Evolutionary conservation across 306 rosid genomes (phyloP).

Genomic region (Ceratonia siliqua): DNA sequence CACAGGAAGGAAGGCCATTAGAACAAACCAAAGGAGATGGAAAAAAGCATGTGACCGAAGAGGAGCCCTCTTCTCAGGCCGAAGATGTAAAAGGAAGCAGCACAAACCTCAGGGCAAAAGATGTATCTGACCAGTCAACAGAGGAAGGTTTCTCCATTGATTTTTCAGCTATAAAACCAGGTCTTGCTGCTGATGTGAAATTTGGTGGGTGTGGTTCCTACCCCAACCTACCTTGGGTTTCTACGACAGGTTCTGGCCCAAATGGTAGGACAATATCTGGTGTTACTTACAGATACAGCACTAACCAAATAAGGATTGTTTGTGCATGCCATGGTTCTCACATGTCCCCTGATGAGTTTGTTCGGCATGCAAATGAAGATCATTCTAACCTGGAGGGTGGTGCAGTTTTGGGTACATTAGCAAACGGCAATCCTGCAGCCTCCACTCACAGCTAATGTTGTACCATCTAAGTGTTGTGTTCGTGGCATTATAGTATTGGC

Average conservation of each 20-base stretch:
- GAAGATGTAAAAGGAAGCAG: slow-evolving; percentile 79
- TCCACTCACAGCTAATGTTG: slow-evolving; percentile 73
- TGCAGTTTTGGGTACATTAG: slow-evolving; percentile 50
- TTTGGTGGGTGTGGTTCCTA: slow-evolving; percentile 89
- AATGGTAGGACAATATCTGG: slow-evolving; percentile 91
- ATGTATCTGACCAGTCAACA: slow-evolving; percentile 50
- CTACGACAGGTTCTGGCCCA: slow-evolving; percentile 79
- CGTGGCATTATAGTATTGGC: no score
- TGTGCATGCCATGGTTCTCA: slow-evolving; percentile 94
- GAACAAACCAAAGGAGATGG: slow-evolving; percentile 71
- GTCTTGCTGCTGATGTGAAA: slow-evolving; percentile 80
- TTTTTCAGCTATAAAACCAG: slow-evolving; percentile 79
- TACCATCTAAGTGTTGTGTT: slow-evolving; percentile 25
- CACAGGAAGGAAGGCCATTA: slow-evolving; percentile 57
- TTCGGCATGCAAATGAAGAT: slow-evolving; percentile 77
- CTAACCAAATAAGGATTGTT: slow-evolving; percentile 76
- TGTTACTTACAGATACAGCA: slow-evolving; percentile 73
- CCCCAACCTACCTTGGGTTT: slow-evolving; percentile 97
- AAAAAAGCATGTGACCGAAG: slow-evolving; percentile 68
- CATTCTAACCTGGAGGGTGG: slow-evolving; percentile 51
- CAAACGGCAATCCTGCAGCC: slow-evolving; percentile 71
- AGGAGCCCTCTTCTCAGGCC: slow-evolving; percentile 66
- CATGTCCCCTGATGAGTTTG: slow-evolving; percentile 89
- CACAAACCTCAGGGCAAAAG: slow-evolving; percentile 68
- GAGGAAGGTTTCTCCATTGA: slow-evolving; percentile 61